Percentiles rank a stretch among this genome's conserved stretches.
These are phyloP conservation scores for Wickerhamiella shivajii DNA, from an alignment of 805 yeast genomes.

Conservation along the genomic window DNA sequence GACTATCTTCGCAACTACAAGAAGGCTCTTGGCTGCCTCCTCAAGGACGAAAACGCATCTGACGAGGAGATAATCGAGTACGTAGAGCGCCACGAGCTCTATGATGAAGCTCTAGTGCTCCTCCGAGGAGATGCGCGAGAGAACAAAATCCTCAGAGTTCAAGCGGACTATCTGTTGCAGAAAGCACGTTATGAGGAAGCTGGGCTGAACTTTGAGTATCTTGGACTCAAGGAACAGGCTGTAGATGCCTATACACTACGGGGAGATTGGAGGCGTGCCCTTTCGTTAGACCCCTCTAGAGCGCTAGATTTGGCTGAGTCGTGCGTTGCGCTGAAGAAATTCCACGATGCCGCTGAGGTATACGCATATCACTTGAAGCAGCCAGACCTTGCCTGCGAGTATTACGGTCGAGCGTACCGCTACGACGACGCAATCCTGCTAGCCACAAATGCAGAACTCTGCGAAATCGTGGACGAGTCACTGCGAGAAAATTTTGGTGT, in stretches of 20 bases:
- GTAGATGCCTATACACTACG: constrained; percentile 54
- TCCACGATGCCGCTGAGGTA: constrained; percentile 68
- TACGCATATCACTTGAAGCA: constrained; percentile 47
- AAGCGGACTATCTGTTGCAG: constrained; percentile 47
- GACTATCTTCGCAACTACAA: constrained; percentile 52
- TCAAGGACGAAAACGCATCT: constrained; percentile 24
- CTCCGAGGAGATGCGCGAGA: constrained; percentile 39
- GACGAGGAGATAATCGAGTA: constrained; percentile 46
- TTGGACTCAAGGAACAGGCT: constrained; percentile 44
- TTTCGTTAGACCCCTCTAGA: constrained; percentile 39
- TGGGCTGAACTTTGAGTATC: constrained; percentile 60
- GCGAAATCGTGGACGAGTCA: constrained; percentile 38
- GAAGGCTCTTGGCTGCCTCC: constrained; percentile 54
- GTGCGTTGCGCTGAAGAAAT: constrained; percentile 45
- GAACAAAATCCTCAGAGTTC: constrained; percentile 35
- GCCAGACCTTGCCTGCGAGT: constrained; percentile 44
- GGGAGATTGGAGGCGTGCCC: constrained; percentile 75
- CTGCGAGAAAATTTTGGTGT: constrained; percentile 79
- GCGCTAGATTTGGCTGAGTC: constrained; percentile 47
- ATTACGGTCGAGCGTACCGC: constrained; percentile 59
- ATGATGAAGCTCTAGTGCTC: constrained; percentile 49
- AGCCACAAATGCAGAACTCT: constrained; percentile 31
- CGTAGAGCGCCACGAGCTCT: constrained; percentile 54
- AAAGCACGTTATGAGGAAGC: constrained; percentile 55
- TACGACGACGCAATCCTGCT: constrained; percentile 66